A percentile compares a stretch with the other conserved stretches of the same genome.
Evolutionary conservation across 306 rosid species (phyloP).

Genomic region (Fragaria ananassa): DNA sequence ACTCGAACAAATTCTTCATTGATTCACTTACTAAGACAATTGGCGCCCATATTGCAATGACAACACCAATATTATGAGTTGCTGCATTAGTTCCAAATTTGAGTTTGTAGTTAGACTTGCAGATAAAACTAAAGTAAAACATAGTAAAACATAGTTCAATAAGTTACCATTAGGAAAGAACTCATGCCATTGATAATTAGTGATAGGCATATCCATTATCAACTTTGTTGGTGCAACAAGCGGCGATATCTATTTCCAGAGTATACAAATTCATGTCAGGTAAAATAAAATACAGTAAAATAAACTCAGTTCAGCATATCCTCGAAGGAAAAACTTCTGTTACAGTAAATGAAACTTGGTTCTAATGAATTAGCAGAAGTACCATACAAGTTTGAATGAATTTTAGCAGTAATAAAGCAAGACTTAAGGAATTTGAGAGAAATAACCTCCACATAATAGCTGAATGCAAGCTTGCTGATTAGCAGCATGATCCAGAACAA

Average conservation of each 20-base stretch:
- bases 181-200: slow-evolving; percentile 90
- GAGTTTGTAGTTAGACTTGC: slow-evolving; percentile 17
- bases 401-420: background rate
- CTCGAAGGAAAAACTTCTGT: background rate
- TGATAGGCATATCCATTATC: slow-evolving; percentile 65
- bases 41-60: slow-evolving; percentile 93
- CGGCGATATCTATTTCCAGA: slow-evolving; percentile 62
- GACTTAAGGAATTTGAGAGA: slow-evolving; percentile 3
- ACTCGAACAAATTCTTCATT: slow-evolving; percentile 5
- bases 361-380: background rate
- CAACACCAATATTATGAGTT: slow-evolving; percentile 51
- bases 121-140: slow-evolving; percentile 16
- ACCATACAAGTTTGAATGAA: background rate
- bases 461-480: slow-evolving; percentile 91
- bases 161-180: slow-evolving; percentile 84
- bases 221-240: slow-evolving; percentile 80
- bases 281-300: background rate
- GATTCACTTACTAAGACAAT: slow-evolving; percentile 74
- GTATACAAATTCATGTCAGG: slow-evolving; percentile 19
- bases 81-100: slow-evolving; percentile 43
- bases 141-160: slow-evolving; percentile 12
- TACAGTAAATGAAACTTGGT: background rate
- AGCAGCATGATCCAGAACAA: slow-evolving; percentile 89
- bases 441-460: slow-evolving; percentile 96
- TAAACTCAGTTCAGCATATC: slow-evolving; percentile 8